phyloP scores from a whole-genome alignment of 2,329 filamentous ascomycete species.

The Colletotrichum sp. region DNA sequence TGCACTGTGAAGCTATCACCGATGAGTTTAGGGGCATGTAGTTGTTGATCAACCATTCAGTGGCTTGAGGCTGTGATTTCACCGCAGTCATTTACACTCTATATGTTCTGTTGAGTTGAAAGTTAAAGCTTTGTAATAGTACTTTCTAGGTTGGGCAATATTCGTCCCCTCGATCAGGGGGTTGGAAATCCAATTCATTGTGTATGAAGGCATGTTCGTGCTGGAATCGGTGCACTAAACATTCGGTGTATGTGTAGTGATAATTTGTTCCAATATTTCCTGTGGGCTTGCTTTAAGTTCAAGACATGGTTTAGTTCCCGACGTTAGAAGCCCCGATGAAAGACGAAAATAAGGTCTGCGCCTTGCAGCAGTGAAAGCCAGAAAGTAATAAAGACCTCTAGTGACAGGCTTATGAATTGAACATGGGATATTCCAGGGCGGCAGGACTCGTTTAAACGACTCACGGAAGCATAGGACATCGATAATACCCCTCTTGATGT shows the following conservation, averaged over 20 bases:
- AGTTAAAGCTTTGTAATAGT: too few species aligned
- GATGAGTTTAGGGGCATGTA: background rate
- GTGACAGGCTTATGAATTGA: rapidly evolving
- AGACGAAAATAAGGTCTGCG: background rate
- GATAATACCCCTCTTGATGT: too few species aligned
- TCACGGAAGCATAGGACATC: rapidly evolving
- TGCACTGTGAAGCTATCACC: background rate
- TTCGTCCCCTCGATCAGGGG: background rate
- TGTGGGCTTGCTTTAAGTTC: background rate
- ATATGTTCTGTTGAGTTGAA: too few species aligned
- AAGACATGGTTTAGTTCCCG: rapidly evolving
- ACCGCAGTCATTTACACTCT: rapidly evolving
- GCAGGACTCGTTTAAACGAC: too few species aligned
- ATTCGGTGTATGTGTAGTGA: too few species aligned
- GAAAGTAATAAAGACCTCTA: background rate
- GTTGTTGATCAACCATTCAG: background rate
- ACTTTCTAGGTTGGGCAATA: background rate
- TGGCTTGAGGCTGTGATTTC: background rate
- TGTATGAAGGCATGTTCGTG: background rate
- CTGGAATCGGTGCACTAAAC: rapidly evolving
- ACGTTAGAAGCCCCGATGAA: background rate
- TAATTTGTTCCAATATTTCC: background rate
- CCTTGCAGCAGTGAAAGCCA: background rate
- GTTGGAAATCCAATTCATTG: too few species aligned
- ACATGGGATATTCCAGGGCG: rapidly evolving